phyloP scores from a whole-genome alignment of 441 rosid genomes.

The Adansonia rubrostipa region DNA sequence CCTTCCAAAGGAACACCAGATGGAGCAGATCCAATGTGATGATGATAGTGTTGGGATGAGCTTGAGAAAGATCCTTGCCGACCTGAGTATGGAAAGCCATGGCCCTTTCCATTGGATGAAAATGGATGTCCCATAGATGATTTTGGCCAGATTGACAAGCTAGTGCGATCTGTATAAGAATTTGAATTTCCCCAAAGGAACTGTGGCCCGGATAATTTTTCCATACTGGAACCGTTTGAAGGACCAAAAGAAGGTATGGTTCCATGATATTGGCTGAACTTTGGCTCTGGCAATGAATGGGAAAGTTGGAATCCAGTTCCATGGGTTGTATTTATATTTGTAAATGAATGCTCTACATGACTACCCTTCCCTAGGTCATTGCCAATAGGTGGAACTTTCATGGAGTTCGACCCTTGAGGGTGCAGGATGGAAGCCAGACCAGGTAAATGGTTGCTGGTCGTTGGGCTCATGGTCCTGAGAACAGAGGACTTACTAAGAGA shows the following conservation, averaged over 20 bases:
- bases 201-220: conserved; percentile 88
- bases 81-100: conserved; percentile 56
- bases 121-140: conserved; percentile 63
- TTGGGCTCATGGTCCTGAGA: conserved; percentile 62
- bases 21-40: conserved; percentile 98
- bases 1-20: conserved; percentile 81
- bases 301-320: conserved; percentile 60
- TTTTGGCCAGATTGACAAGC: conserved; percentile 72
- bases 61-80: conserved; percentile 57
- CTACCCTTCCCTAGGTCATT: conserved; percentile 67
- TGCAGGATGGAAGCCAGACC: conserved; percentile 89
- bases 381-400: conserved; percentile 82
- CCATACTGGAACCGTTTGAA: conserved; percentile 68
- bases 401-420: conserved; percentile 58
- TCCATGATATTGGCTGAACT: conserved; percentile 62
- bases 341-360: conserved; percentile 45
- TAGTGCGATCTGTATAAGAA: conserved; percentile 58
- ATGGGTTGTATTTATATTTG: conserved; percentile 44
- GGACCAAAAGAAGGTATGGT: conserved; percentile 63
- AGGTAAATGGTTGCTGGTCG: conserved; percentile 61
- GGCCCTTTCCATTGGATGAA: conserved; percentile 57
- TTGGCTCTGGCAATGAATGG: conserved; percentile 78
- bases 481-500: conserved; percentile 76
- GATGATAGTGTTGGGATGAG: conserved; percentile 55
- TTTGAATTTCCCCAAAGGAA: conserved; percentile 98